phyloP scores from a whole-genome alignment of 2,329 filamentous ascomycete species.

The Neoscytalidium dimidiatum region DNA sequence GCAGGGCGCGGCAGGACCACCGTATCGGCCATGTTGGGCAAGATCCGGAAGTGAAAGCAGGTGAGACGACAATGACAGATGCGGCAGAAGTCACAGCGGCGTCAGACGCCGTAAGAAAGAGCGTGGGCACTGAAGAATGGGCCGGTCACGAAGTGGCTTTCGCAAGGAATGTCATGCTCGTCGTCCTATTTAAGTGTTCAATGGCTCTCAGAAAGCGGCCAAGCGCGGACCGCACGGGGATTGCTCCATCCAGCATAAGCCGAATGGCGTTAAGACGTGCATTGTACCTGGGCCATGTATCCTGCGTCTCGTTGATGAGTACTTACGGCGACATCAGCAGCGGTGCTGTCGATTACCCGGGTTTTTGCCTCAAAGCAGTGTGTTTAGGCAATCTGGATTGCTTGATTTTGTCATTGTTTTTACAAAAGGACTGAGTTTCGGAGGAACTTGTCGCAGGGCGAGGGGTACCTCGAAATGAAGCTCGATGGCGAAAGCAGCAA shows the following conservation, averaged over 20 bases:
- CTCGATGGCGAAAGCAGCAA: slow-evolving; percentile 3
- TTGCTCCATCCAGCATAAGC: slow-evolving; percentile 9
- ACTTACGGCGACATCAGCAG: slow-evolving; percentile 9
- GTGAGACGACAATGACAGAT: neutral
- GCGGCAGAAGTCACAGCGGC: neutral
- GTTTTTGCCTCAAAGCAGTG: slow-evolving; percentile 1
- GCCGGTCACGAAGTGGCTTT: neutral
- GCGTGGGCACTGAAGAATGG: neutral
- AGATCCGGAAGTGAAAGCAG: neutral
- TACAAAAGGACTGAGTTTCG: neutral
- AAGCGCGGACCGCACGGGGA: slow-evolving; percentile 7
- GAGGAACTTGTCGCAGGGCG: neutral
- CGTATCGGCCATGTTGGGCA: slow-evolving; percentile 1
- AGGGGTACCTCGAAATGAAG: neutral
- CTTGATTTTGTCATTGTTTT: neutral
- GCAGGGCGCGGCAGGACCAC: neutral
- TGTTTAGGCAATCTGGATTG: neutral
- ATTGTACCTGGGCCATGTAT: slow-evolving; percentile 10
- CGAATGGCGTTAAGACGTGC: slow-evolving; percentile 8
- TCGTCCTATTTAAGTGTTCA: slow-evolving; percentile 8
- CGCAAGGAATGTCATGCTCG: neutral
- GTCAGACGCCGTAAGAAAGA: neutral
- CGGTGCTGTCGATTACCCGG: neutral
- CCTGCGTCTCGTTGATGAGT: slow-evolving; percentile 1
- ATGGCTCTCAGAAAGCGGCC: neutral